Evolutionary conservation across 73 alveolate genomes (phyloP).

Genomic region (Tetrahymena elliotti): DNA sequence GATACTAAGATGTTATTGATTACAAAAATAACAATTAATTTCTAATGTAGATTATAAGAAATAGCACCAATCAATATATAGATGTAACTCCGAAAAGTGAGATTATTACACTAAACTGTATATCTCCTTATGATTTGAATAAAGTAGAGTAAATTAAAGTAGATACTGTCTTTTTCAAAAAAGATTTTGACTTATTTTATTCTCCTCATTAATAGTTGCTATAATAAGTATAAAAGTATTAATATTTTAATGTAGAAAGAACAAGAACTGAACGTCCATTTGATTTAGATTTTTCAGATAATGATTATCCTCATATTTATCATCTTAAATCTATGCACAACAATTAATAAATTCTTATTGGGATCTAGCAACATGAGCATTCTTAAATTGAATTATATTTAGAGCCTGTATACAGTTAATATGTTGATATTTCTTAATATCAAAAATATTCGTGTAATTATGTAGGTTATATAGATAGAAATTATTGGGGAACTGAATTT

Average conservation of each 20-base stretch:
- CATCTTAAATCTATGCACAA: background rate
- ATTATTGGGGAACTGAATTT: constrained; percentile 43
- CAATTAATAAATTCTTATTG: background rate
- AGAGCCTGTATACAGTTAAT: background rate
- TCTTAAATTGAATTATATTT: background rate
- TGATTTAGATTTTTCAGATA: background rate
- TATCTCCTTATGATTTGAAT: background rate
- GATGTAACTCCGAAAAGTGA: background rate
- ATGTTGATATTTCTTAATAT: background rate
- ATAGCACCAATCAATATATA: background rate
- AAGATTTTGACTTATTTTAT: background rate
- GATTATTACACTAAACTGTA: background rate
- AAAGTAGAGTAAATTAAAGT: background rate
- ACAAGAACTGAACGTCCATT: background rate
- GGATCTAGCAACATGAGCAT: background rate
- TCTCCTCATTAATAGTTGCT: background rate
- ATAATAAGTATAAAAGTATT: background rate
- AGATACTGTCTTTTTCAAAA: background rate
- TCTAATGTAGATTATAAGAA: background rate
- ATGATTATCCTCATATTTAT: background rate
- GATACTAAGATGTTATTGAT: background rate
- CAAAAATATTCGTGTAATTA: constrained; percentile 11
- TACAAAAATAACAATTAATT: background rate
- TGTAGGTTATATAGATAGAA: constrained; percentile 26
- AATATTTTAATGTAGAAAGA: background rate